Percentiles rank a stretch among this genome's conserved stretches.
phyloP scores from a whole-genome alignment of 805 yeast genomes.

The Candida cerambycidarum region DNA sequence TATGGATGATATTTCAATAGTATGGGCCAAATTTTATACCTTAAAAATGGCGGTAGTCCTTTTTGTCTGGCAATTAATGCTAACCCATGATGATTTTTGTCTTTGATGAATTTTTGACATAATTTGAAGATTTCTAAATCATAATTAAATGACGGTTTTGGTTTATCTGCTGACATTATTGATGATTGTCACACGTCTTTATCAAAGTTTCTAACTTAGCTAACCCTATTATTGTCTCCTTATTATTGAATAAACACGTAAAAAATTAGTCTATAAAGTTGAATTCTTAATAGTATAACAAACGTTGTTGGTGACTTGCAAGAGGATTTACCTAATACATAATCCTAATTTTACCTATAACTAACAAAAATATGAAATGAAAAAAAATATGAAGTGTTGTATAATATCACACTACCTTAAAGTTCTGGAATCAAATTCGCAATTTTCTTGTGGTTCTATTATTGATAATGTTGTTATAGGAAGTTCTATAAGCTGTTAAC shows the following conservation, averaged over 20 bases:
- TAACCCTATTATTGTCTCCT: neutral
- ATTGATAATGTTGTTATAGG: too few relatives aligned
- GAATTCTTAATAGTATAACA: too few relatives aligned
- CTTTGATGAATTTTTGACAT: conserved; percentile 54
- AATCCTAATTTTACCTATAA: neutral
- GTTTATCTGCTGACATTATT: conserved; percentile 10
- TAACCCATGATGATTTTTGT: conserved; percentile 68
- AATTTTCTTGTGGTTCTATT: neutral
- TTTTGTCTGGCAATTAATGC: conserved; percentile 78
- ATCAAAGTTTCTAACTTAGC: neutral
- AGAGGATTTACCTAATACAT: neutral
- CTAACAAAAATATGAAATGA: neutral
- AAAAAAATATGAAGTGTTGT: neutral
- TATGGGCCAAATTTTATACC: conserved; percentile 84
- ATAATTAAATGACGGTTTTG: conserved; percentile 31
- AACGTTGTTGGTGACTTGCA: too few relatives aligned
- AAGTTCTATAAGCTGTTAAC: too few relatives aligned
- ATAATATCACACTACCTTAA: conserved; percentile 7
- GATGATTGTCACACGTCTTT: neutral
- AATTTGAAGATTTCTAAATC: conserved; percentile 50
- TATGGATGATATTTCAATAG: conserved; percentile 81
- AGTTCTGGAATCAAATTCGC: neutral
- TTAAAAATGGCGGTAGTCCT: conserved; percentile 81
- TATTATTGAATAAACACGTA: neutral
- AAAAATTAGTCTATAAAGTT: too few relatives aligned